Base-by-base conservation (phyloP, 306 rosid species). In the Glycine soja region DNA sequence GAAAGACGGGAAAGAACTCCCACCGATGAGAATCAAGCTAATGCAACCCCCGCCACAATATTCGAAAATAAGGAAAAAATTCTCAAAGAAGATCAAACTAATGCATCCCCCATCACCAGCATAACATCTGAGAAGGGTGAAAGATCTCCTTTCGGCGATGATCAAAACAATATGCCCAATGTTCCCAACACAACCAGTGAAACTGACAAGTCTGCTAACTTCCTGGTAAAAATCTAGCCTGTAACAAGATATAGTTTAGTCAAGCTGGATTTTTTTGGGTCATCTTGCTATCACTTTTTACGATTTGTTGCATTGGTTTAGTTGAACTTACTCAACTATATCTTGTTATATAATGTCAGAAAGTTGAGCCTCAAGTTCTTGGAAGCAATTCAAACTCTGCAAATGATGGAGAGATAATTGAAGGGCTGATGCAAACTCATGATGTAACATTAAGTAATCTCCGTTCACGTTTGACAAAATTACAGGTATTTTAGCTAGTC, bases 401-500 rank as follows among this genome's bases (percentile, higher is more conserved):
- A 59, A 87, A 87, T 75, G 84, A 88, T 48, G 63, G 84, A 68
- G 90, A 85, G 81, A 84, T 84, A 50, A 80, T 83, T 5, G 96
- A 90, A 72, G 90, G 77, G 69, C 75, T 93, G 34, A 87, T 88
- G 92, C 88, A 88, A 76, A 83, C 85, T 76, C 97, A 91, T 65
- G 96, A 93, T 76, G 72, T 86, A 72, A 87, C 88, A 80, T 80
- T 91, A 62, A 91, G 90, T 82, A 86, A 76, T 70, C 97, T 93
- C 48, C 88, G 87, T 6, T 88, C 92, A 16, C 92, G 96, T 67
- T 78, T 93, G 87, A 91, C 96, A 83, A 91, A 91, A 69, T 80
- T 93, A 80, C 96, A 93, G 91, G 97, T 88, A 83, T 15, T 64
- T 50, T 50, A 52, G 46, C 52, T 10, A 13, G n/a, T 38, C 15